These are phyloP conservation scores for Diaporthe capsici DNA, from an alignment of 2,329 filamentous ascomycete species.

Conservation along the genomic window DNA sequence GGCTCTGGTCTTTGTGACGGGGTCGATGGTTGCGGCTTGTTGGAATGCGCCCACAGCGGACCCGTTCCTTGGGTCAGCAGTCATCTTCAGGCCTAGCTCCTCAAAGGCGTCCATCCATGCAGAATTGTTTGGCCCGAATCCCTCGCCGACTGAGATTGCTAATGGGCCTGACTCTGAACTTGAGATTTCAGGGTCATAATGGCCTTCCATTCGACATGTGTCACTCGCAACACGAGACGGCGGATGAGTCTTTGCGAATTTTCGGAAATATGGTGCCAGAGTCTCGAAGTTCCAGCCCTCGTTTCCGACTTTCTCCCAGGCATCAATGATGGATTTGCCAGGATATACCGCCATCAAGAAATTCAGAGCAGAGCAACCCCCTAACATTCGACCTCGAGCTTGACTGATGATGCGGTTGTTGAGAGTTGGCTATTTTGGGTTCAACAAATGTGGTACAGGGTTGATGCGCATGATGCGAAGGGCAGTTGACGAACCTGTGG, in stretches of 20 bases:
- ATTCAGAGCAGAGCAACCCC: constrained; percentile 50
- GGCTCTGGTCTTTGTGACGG: constrained; percentile 35
- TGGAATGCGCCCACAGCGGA: constrained; percentile 33
- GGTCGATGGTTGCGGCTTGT: constrained; percentile 38
- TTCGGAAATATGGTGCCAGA: constrained; percentile 52
- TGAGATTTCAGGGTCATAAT: constrained; percentile 35
- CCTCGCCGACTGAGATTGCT: constrained; percentile 53
- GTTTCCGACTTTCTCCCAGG: constrained; percentile 49
- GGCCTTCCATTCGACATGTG: neutral
- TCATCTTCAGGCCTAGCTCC: constrained; percentile 35
- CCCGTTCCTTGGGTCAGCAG: constrained; percentile 33
- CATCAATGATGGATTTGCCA: constrained; percentile 45
- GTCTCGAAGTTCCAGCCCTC: constrained; percentile 46
- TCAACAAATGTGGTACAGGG: neutral
- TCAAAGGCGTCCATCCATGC: constrained; percentile 56
- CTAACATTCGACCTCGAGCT: constrained; percentile 50
- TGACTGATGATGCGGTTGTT: constrained; percentile 52
- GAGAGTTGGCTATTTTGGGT: constrained; percentile 44
- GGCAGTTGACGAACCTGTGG: constrained; percentile 48
- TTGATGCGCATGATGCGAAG: too few relatives aligned
- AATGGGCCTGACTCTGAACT: constrained; percentile 51
- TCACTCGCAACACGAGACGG: neutral
- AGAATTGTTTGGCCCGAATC: constrained; percentile 50
- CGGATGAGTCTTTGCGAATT: constrained; percentile 50
- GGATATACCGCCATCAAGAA: constrained; percentile 48